These are phyloP conservation scores for Colletotrichum navitas DNA, from an alignment of 2,329 filamentous ascomycete species.

Conservation along the genomic window DNA sequence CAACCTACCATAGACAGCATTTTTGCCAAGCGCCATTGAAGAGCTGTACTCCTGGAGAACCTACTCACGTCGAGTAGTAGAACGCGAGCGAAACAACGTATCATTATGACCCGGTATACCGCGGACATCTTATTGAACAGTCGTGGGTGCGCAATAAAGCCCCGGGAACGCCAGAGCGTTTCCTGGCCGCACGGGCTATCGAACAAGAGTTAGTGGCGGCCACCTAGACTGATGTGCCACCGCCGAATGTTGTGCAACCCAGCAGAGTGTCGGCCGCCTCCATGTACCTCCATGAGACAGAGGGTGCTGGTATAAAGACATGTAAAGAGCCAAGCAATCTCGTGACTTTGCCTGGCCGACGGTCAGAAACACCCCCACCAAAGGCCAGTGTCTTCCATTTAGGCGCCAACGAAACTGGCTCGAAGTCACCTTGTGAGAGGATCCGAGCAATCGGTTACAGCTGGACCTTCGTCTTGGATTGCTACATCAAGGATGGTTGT, in stretches of 20 bases:
- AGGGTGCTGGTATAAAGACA: conserved; percentile 1
- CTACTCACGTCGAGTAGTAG: background rate
- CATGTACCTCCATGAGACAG: conserved; percentile 1
- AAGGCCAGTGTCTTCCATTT: background rate
- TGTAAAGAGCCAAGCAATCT: background rate
- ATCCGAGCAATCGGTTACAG: background rate
- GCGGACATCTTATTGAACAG: conserved; percentile 5
- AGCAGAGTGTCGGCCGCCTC: background rate
- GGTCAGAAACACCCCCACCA: background rate
- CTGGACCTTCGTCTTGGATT: background rate
- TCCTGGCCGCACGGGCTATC: conserved; percentile 22
- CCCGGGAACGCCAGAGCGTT: conserved; percentile 20
- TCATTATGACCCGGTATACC: conserved; percentile 14
- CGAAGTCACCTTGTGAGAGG: background rate
- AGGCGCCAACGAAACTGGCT: background rate
- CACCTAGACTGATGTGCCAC: conserved; percentile 24
- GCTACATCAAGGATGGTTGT: background rate
- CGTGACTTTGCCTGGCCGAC: background rate
- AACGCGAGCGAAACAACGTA: background rate
- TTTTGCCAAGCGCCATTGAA: conserved; percentile 13
- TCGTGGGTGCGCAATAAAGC: conserved; percentile 26
- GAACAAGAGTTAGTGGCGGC: conserved; percentile 23
- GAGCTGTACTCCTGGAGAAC: conserved; percentile 1
- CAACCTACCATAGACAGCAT: background rate
- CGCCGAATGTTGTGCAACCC: conserved; percentile 29